Conservation (phyloP, 495 filamentous ascomycete genomes). For the Mycothermus thermophilus region DNA sequence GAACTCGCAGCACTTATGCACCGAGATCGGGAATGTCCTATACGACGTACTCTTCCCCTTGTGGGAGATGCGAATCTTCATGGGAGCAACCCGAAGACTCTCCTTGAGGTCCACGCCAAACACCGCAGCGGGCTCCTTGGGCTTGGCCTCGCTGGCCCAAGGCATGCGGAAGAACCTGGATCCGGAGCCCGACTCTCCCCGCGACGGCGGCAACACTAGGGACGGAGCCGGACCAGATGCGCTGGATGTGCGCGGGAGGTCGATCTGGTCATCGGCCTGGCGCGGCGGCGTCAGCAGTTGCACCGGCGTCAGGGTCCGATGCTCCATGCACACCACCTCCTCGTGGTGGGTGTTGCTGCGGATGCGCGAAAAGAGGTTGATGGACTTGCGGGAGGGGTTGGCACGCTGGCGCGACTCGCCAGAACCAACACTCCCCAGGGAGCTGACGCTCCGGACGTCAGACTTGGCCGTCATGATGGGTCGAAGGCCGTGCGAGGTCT, state of each 20-base stretch:
- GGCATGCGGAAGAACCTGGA: slow-evolving; percentile 7
- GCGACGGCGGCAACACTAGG: neutral
- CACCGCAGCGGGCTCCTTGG: slow-evolving; percentile 4
- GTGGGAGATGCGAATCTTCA: slow-evolving; percentile 18
- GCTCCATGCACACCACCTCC: slow-evolving; percentile 10
- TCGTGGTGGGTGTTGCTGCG: slow-evolving; percentile 2
- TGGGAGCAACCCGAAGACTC: slow-evolving; percentile 14
- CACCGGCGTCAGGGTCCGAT: slow-evolving; percentile 10
- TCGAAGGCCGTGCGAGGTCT: neutral
- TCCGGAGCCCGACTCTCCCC: neutral
- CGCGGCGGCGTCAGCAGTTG: slow-evolving; percentile 3
- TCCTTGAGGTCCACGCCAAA: slow-evolving; percentile 17
- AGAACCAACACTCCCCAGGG: slow-evolving; percentile 6
- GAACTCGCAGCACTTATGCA: slow-evolving; percentile 21
- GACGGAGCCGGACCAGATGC: neutral
- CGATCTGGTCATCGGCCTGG: neutral
- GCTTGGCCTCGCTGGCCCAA: slow-evolving; percentile 2
- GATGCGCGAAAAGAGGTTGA: slow-evolving; percentile 8
- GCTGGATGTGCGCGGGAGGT: neutral
- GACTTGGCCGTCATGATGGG: neutral
- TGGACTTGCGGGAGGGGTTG: neutral
- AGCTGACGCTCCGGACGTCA: slow-evolving; percentile 6
- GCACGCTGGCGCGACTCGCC: slow-evolving; percentile 5
- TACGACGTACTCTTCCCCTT: slow-evolving; percentile 14
- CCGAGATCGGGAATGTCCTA: slow-evolving; percentile 11